Conservation (phyloP, 2,329 filamentous ascomycete genomes). For the Graphiopsis chlorocephala region DNA sequence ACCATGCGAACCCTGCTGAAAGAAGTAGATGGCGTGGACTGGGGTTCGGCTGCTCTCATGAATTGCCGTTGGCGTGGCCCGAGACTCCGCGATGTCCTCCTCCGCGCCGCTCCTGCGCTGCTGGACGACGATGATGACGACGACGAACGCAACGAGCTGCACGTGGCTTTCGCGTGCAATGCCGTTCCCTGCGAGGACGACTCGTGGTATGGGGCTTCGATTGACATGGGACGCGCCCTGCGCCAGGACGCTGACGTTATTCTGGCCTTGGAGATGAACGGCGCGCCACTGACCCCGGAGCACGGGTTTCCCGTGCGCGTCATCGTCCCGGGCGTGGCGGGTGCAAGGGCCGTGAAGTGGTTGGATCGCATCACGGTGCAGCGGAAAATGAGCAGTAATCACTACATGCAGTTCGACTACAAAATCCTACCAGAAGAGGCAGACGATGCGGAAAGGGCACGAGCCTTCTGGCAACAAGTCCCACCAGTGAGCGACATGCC, state of each 20-base stretch:
- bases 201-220: slow-evolving; percentile 58
- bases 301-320: slow-evolving; percentile 64
- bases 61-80: slow-evolving; percentile 59
- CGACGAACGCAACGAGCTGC: slow-evolving; percentile 31
- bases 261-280: slow-evolving; percentile 71
- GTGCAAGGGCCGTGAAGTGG: slow-evolving; percentile 64
- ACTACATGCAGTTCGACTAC: slow-evolving; percentile 61
- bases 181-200: slow-evolving; percentile 55
- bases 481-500: slow-evolving; percentile 64
- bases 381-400: slow-evolving; percentile 49
- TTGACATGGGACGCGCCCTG: slow-evolving; percentile 57
- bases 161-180: slow-evolving; percentile 58
- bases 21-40: slow-evolving; percentile 59
- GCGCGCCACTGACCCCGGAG: slow-evolving; percentile 59
- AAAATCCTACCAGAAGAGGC: slow-evolving; percentile 57
- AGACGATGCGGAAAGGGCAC: slow-evolving; percentile 46
- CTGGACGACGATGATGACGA: slow-evolving; percentile 30
- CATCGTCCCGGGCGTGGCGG: slow-evolving; percentile 62
- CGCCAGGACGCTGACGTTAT: slow-evolving; percentile 58
- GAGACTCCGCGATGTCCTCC: slow-evolving; percentile 52
- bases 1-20: slow-evolving; percentile 60
- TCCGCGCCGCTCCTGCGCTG: slow-evolving; percentile 43
- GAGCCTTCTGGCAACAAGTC: slow-evolving; percentile 56
- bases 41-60: slow-evolving; percentile 60
- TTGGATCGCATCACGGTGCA: slow-evolving; percentile 60